Evolutionary conservation across 768 basidiomycete genomes (phyloP), one percentile per base, ranked within the genome.

Genomic region (Rhodosporidiobolus sp.): DNA sequence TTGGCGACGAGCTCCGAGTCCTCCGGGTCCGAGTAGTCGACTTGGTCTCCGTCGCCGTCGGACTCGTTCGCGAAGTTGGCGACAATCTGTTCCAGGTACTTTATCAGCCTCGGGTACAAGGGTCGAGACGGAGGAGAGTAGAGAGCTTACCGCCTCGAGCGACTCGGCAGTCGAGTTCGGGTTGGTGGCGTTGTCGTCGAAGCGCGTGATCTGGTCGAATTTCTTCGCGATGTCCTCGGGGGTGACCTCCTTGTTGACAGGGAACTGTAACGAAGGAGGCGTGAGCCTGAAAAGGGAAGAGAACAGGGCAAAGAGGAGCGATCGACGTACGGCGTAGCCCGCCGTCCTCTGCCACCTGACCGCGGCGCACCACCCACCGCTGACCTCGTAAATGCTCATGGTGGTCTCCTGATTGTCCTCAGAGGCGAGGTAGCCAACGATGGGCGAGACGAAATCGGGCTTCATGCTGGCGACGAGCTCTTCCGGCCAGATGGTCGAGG

Each of bases 311-410:
- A n/a, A n/a, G n/a, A n/a, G n/a, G n/a, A n/a, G n/a, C n/a, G n/a
- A n/a, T n/a, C n/a, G n/a, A 71, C 73, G 53, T 28, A 78, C 74
- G 12, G 90, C 89, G 78, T 89, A 83, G 17, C 94, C 96, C 3
- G 89, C 90, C 16, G 92, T 84, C 22, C 92, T 87, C 81, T 97
- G 90, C 94, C 95, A 99, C 68, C 95, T 86, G 45, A 90, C 89
- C 81, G 94, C 88, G 1, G 91, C 91, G 6, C 90, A 89, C 91
- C 93, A 97, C 0, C 95, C 96, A 32, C 90, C 94, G 22, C 85
- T 86, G 52, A 93, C 86, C 81, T 97, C 94, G 80, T 94, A 94
- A 61, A 99, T 79, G 10, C 84, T 83, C 14, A 91, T 90, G 20
- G 88, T 86, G 14, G 87, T 88, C 49, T 88, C 38, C 38, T 43